phyloP scores from a whole-genome alignment of 1,284 basidiomycete species.

The Ustilago lituana region DNA sequence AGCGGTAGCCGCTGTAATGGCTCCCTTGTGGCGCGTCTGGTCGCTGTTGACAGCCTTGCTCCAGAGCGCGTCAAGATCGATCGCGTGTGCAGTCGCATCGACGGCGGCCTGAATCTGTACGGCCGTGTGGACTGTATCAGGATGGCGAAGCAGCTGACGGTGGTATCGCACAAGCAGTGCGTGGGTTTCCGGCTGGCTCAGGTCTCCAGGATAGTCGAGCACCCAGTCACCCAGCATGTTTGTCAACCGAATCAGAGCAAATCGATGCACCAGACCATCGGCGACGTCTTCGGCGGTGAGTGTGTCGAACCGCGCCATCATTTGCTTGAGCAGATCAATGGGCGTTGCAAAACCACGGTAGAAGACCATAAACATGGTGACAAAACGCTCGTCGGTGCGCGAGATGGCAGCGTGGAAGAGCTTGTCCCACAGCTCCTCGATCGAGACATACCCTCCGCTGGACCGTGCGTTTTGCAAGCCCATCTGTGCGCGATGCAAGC shows the following conservation, averaged over 20 bases:
- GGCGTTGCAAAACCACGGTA: conserved; percentile 60
- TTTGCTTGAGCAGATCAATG: conserved; percentile 54
- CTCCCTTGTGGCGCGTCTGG: conserved; percentile 29
- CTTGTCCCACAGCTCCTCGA: conserved; percentile 62
- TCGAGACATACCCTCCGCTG: conserved; percentile 57
- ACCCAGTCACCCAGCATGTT: conserved; percentile 62
- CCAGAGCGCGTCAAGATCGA: conserved; percentile 59
- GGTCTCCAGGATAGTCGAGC: conserved; percentile 61
- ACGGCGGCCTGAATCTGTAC: conserved; percentile 38
- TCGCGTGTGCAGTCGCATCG: conserved; percentile 38
- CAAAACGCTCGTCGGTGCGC: conserved; percentile 53
- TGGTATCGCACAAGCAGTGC: conserved; percentile 46
- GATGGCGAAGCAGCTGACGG: conserved; percentile 43
- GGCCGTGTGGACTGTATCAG: conserved; percentile 50
- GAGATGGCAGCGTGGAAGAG: conserved; percentile 63
- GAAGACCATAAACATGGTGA: conserved; percentile 62
- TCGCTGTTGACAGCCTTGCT: conserved; percentile 53
- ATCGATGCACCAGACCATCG: conserved; percentile 55
- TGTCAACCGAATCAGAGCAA: conserved; percentile 53
- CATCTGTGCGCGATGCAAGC: conserved; percentile 45
- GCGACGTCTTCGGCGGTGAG: conserved; percentile 47
- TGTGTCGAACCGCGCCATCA: conserved; percentile 52
- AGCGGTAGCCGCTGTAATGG: conserved; percentile 2
- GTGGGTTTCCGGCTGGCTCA: conserved; percentile 53
- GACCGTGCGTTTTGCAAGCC: conserved; percentile 55